Conservation (phyloP, 257 asterid species). For the Fraxinus quadrangulata region DNA sequence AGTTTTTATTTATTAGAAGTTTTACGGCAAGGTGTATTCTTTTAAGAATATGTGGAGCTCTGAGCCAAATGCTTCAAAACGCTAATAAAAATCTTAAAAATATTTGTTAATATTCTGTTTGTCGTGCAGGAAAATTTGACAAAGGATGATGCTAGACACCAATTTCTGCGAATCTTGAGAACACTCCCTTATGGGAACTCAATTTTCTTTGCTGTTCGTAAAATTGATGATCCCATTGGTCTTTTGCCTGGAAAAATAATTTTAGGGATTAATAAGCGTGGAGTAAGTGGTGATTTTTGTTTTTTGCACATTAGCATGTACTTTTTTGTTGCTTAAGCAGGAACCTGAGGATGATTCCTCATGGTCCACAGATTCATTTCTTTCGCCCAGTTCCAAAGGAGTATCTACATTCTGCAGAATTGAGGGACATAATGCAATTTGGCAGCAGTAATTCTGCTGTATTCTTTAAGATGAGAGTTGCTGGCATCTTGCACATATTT, state of each 20-base stretch:
- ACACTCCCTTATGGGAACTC: slow-evolving; percentile 98
- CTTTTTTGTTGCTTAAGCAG: not conserved
- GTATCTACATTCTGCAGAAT: slow-evolving; percentile 95
- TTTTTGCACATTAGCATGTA: slow-evolving; percentile 10
- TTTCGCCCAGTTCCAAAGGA: slow-evolving; percentile 99
- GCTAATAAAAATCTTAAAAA: slow-evolving; percentile 4
- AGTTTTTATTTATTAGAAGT: not conserved
- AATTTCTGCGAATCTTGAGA: slow-evolving; percentile 83
- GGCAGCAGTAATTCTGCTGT: slow-evolving; percentile 99
- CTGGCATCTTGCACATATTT: slow-evolving; percentile 94
- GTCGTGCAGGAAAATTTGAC: slow-evolving; percentile 75
- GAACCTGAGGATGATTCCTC: slow-evolving; percentile 27
- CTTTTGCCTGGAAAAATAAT: slow-evolving; percentile 90
- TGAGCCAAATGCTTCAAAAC: not conserved
- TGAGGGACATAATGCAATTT: slow-evolving; percentile 98
- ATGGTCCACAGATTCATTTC: slow-evolving; percentile 77
- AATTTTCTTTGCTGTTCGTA: slow-evolving; percentile 96
- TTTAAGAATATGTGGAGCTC: not conserved
- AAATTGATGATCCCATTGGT: slow-evolving; percentile 99
- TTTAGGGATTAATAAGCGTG: slow-evolving; percentile 95
- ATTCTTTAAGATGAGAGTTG: slow-evolving; percentile 99
- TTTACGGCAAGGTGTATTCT: not conserved
- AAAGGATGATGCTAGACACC: slow-evolving; percentile 97
- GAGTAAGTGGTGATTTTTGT: slow-evolving; percentile 52
- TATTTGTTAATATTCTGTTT: slow-evolving; percentile 17